These are phyloP conservation scores for Amylostereum chailletii DNA, from an alignment of 1,284 basidiomycete genomes.

Conservation along the genomic window DNA sequence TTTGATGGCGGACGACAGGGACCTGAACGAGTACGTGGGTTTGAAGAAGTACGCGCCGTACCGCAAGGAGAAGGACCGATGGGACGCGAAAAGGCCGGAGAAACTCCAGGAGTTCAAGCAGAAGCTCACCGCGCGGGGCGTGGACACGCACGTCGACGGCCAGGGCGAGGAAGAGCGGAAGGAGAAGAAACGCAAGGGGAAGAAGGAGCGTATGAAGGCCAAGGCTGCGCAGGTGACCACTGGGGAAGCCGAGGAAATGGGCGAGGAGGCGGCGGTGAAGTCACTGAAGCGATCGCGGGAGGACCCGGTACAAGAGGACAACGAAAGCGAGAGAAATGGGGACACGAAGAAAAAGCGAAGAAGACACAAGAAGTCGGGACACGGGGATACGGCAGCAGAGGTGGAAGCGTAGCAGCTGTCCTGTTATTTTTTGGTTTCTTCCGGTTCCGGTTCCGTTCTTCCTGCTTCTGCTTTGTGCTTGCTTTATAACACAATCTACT, in stretches of 20 bases:
- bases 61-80: conserved; percentile 46
- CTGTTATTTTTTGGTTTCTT: neutral
- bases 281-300: conserved; percentile 9
- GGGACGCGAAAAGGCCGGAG: conserved; percentile 58
- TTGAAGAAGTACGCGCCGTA: conserved; percentile 92
- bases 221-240: conserved; percentile 24
- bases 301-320: conserved; percentile 1
- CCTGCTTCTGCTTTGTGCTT: too few species aligned
- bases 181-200: conserved; percentile 62
- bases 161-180: conserved; percentile 17
- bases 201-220: conserved; percentile 61
- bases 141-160: conserved; percentile 2
- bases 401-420: neutral
- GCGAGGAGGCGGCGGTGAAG: conserved; percentile 13
- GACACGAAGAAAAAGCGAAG: conserved; percentile 27
- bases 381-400: neutral
- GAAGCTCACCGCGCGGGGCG: conserved; percentile 28
- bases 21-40: conserved; percentile 86
- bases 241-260: conserved; percentile 16
- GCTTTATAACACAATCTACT: too few species aligned
- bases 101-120: conserved; percentile 70
- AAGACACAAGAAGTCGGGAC: conserved; percentile 23
- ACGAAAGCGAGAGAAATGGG: conserved; percentile 5
- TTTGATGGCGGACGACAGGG: conserved; percentile 85
- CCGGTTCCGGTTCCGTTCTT: too few species aligned